phyloP scores from a whole-genome alignment of 768 basidiomycete species.

The Pulveroboletus sp. region DNA sequence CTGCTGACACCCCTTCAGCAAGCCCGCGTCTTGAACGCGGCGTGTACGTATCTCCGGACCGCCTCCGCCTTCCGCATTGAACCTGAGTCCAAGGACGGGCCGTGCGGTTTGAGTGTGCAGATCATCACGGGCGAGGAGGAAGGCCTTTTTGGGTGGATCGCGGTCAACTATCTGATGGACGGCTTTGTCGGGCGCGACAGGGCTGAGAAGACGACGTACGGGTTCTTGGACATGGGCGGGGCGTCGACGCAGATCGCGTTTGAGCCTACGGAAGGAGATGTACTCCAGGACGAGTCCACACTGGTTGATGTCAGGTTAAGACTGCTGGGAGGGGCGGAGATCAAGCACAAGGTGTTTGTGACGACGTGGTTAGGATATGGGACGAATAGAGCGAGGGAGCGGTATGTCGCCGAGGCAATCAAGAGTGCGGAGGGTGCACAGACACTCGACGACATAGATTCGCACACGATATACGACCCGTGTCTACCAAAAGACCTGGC shows the following conservation, averaged over 20 bases:
- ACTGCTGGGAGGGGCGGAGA: conserved; percentile 78
- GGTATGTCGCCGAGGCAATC: conserved; percentile 75
- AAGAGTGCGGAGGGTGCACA: conserved; percentile 45
- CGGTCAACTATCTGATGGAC: conserved; percentile 98
- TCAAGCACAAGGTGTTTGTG: conserved; percentile 90
- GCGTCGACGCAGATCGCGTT: conserved; percentile 99
- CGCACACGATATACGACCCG: conserved; percentile 66
- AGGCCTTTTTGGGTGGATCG: conserved; percentile 97
- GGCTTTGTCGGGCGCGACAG: conserved; percentile 58
- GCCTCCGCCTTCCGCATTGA: conserved; percentile 81
- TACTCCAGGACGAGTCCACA: conserved; percentile 44
- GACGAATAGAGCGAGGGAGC: conserved; percentile 92
- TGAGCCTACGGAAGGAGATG: conserved; percentile 67
- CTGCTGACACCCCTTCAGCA: conserved; percentile 68
- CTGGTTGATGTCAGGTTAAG: conserved; percentile 79
- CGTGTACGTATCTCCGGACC: conserved; percentile 70
- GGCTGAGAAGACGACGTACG: conserved; percentile 77
- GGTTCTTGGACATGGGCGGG: conserved; percentile 99
- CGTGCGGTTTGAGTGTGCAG: conserved; percentile 87
- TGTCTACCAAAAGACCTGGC: conserved; percentile 80
- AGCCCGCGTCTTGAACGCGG: conserved; percentile 62
- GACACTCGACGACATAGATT: conserved; percentile 12
- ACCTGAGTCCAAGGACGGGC: conserved; percentile 56
- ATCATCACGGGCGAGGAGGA: conserved; percentile 99
- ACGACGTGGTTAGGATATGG: conserved; percentile 99